Base-by-base conservation (phyloP, 139 green algal genomes). In the Chlamydomonas sphaeroides region DNA sequence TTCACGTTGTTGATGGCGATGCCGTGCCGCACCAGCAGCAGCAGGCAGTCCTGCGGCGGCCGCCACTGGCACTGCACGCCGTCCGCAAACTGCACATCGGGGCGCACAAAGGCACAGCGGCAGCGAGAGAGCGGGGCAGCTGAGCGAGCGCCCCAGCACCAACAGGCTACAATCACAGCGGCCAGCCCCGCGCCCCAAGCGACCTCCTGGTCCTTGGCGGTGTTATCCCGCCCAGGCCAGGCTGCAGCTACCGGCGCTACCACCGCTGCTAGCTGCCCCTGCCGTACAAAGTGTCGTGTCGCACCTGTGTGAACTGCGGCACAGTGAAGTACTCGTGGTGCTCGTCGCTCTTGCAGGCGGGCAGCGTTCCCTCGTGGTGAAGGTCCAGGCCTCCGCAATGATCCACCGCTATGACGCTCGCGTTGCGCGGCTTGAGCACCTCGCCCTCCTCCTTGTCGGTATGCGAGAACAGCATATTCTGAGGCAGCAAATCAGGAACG, bases 1-100 rank as follows among this genome's bases (percentile, higher is more conserved):
- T 73, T 73, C 6, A 73, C 66, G 39, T 73, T 73, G 66, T 56
- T 73, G 33, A 73, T 28, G 6, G 66, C 66, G 28, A 73, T 38
- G 5, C 66, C 66, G 66, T 73, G 66, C 5, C 66, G 66, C 6
- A 73, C 39, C 1, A 73, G 66, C 66, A 73, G 66, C 66, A 73
- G 66, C 66, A 73, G 39, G 28, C 66, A 56, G 4, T 39, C 35
- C 26, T 14, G 3, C 14, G 66, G 66, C 2, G 66, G 66, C 25
- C 25, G 23, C 39, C 28, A 57, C 11, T 56, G 28, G 39, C 56
- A 73, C 39, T 25, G 39, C 20, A 21, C 17, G 39, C 39, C 66
- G 66, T 11, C 3, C 28, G 66, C 66, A 25, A 73, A 73, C 39
- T 56, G 65, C 65, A 17, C 7, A 38, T 66, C 3, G 59, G 21